Evolutionary conservation across 805 yeast species (phyloP), one percentile per base, ranked within the genome.

Genomic region (Candida maris): DNA sequence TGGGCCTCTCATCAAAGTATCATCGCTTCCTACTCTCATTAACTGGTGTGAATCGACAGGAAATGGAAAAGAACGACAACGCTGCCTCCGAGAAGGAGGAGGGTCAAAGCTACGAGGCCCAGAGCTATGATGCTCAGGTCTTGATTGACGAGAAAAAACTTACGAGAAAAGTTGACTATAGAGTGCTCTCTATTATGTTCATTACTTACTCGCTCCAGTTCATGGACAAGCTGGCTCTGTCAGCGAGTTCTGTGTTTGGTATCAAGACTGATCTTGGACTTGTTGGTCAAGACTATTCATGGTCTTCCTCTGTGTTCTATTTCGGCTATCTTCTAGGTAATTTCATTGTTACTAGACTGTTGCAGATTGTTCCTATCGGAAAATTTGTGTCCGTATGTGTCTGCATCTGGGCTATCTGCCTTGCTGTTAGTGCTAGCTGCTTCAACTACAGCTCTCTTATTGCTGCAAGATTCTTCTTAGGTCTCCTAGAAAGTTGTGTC

Each of bases 361-460:
- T 79, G 18, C 88, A 82, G 54, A 65, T 64, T 36, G 70, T 77
- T 34, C 82, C 81, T 3, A 65, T 81, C 42, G 72, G 78, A 6
- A 75, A 73, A 42, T 62, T 76, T 4, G 64, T 72, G 3, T 62
- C 75, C 7, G 42, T 56, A 1, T 69, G 71, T 41, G 69, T 81
- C 26, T 49, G 77, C n/a, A 28, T 73, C 0, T 82, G 89, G 88
- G 87, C 87, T 16, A 54, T 77, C n/a, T 57, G 78, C 23, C 64
- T 73, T 24, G 60, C 75, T n/a, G 76, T 73, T 42, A 69, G 82
- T 1, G 73, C 70, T 12, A 56, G 47, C 6, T 52, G 65, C 26
- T 43, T 54, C n/a, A 59, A 52, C 21, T 74, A 65, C 42, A 61
- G 71, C 6, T 71, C 77, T 0, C 65, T 75, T 34, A 46, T 74